Percentiles rank a stretch among this genome's conserved stretches.
These are phyloP conservation scores for Bassia scoparia DNA, from an alignment of 148 eudicot species.

Conservation along the genomic window DNA sequence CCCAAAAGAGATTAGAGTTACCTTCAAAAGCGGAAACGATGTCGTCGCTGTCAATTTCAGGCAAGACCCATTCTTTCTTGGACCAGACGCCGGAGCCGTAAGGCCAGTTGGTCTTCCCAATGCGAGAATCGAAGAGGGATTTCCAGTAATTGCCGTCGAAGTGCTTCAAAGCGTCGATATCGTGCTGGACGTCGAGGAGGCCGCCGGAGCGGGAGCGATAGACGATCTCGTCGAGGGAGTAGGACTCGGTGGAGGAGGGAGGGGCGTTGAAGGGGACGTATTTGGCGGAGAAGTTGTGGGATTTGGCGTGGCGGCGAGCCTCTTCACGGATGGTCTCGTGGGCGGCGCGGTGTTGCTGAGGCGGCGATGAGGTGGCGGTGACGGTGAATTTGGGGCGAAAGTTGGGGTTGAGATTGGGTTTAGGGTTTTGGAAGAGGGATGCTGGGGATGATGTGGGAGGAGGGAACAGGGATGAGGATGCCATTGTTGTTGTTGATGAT, in stretches of 20 bases:
- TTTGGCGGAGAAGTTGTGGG: slow-evolving; percentile 66
- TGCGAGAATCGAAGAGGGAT: slow-evolving; percentile 69
- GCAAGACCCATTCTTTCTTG: slow-evolving; percentile 89
- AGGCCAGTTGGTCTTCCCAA: slow-evolving; percentile 82
- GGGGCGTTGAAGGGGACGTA: slow-evolving; percentile 68
- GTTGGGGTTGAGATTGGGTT: slow-evolving; percentile 10
- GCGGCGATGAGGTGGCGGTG: slow-evolving; percentile 24
- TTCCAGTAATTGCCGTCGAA: slow-evolving; percentile 69
- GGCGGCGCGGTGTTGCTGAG: slow-evolving; percentile 39
- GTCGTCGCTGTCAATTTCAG: slow-evolving; percentile 70
- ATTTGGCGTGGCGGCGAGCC: slow-evolving; percentile 49
- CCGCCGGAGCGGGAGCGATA: slow-evolving; percentile 79
- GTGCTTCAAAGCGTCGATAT: slow-evolving; percentile 52
- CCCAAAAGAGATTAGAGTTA: slow-evolving; percentile 84
- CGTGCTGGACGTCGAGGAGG: slow-evolving; percentile 77
- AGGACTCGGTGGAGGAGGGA: slow-evolving; percentile 49
- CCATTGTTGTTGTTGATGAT: no score
- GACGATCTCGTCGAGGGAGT: slow-evolving; percentile 93
- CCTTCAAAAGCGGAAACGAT: slow-evolving; percentile 76
- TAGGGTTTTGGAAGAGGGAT: slow-evolving; percentile 32
- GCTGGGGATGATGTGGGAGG: slow-evolving; percentile 15
- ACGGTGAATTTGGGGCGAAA: slow-evolving; percentile 15
- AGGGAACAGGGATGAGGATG: slow-evolving; percentile 24
- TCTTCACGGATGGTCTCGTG: slow-evolving; percentile 75
- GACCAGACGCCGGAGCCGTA: slow-evolving; percentile 93